phyloP scores from a whole-genome alignment of 2,329 filamentous ascomycete species.

The Trichoderma polysporum region DNA sequence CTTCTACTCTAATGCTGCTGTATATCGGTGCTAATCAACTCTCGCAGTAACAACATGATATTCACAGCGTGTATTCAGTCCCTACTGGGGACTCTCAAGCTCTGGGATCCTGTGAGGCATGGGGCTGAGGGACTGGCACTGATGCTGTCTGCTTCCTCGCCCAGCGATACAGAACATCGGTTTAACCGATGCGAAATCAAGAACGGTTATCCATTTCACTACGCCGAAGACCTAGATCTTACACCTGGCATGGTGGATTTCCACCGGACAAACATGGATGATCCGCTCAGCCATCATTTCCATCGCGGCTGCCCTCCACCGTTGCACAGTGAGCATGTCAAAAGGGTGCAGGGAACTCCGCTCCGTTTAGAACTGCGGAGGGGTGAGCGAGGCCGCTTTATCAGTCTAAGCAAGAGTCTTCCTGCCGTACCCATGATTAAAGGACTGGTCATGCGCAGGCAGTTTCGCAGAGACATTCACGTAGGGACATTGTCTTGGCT shows the following conservation, averaged over 20 bases:
- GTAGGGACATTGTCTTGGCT: not conserved
- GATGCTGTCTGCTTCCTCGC: constrained; percentile 7
- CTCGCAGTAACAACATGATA: not conserved
- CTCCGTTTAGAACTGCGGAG: not conserved
- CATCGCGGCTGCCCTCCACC: not conserved
- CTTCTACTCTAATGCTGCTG: not conserved
- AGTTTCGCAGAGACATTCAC: not conserved
- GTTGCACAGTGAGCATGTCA: not conserved
- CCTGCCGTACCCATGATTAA: not conserved
- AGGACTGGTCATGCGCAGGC: constrained; percentile 12
- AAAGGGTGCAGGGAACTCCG: constrained; percentile 2
- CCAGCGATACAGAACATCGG: constrained; percentile 15
- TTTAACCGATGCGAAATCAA: constrained; percentile 4
- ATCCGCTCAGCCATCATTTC: not conserved
- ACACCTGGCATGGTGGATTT: not conserved
- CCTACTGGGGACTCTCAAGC: not conserved
- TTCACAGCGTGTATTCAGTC: constrained; percentile 10
- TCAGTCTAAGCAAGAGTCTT: not conserved
- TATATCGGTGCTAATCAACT: not conserved
- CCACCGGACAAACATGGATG: not conserved
- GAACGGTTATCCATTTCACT: constrained; percentile 6
- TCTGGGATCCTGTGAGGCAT: constrained; percentile 4
- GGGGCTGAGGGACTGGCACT: not conserved
- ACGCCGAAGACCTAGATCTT: constrained; percentile 9
- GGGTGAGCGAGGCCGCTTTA: not conserved